Evolutionary conservation across 2,329 filamentous ascomycete species (phyloP).

Genomic region (Nigrospora osmanthi): DNA sequence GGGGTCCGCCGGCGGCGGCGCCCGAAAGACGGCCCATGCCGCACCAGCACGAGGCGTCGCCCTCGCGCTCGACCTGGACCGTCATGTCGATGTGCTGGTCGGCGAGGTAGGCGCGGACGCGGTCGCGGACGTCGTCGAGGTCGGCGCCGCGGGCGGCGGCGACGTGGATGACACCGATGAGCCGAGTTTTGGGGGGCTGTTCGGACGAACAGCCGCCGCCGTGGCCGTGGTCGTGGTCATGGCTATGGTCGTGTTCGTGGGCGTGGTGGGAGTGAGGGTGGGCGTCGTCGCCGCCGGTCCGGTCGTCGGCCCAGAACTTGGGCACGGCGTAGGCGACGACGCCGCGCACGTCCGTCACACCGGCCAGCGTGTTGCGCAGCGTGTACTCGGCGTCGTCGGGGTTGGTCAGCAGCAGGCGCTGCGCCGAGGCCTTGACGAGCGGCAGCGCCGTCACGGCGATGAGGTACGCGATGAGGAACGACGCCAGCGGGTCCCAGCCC

Average conservation of each 20-base stretch:
- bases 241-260: no score
- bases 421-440: slow-evolving; percentile 76
- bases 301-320: slow-evolving; percentile 87
- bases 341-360: slow-evolving; percentile 72
- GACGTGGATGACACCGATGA: slow-evolving; percentile 82
- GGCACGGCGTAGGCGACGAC: slow-evolving; percentile 82
- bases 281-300: slow-evolving; percentile 27
- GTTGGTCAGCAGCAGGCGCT: slow-evolving; percentile 74
- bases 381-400: slow-evolving; percentile 82
- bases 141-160: slow-evolving; percentile 65
- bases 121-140: slow-evolving; percentile 73
- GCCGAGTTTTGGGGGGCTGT: slow-evolving; percentile 31
- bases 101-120: slow-evolving; percentile 64
- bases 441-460: slow-evolving; percentile 92
- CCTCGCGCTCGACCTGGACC: slow-evolving; percentile 82
- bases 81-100: slow-evolving; percentile 72
- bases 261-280: no score
- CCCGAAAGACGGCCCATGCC: slow-evolving; percentile 28
- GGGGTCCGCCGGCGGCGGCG: slow-evolving; percentile 17
- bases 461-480: slow-evolving; percentile 84
- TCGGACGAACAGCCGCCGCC: no score
- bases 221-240: no score
- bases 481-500: slow-evolving; percentile 90
- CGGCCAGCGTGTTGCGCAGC: slow-evolving; percentile 77
- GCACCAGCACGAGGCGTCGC: slow-evolving; percentile 60